Base-by-base conservation (phyloP, 805 yeast species). In the Grigorovia yakushimaensis region DNA sequence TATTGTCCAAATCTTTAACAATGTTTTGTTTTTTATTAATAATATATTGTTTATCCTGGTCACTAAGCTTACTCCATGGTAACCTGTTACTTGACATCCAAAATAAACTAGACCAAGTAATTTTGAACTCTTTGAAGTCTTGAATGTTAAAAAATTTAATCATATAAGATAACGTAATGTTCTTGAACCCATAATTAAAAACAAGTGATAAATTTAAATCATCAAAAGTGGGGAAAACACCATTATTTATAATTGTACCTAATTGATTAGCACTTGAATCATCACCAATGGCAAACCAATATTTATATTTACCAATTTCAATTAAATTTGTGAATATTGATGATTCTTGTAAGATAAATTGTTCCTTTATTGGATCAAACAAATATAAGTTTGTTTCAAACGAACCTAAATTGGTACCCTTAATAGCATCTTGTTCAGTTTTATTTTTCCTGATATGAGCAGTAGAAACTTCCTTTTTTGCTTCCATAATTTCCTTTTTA, bases 141-240 rank as follows among this genome's bases (percentile, higher is more conserved):
- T 66, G 65, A 9, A 65, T 58, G 38, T 64, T 60, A 0, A 52
- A 51, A 56, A 88, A 86, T 54, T 73, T 77, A 37, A 85, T 55
- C 53, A 85, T 70, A 74, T 83, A 84, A 1, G 95, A 81, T 22
- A 72, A 67, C 0, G 80, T 74, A 1, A 61, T 55, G 41, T 57
- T 62, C 5, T 62, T 72, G 4, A 66, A 54, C 23, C 64, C 67
- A 51, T 76, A 72, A 60, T 84, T 83, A 73, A 86, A 88, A 13
- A 83, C 73, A 54, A 88, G 83, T 1, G 85, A 49, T 22, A 33
- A 24, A 15, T 46, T 61, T 11, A 74, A 79, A 51, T 70, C 73
- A 58, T 81, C 79, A 59, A 85, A 81, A n/a, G 75, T 71, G 1
- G 93, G 87, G 57, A 76, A 80, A 64, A 87, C 67, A 24, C 73